Base-by-base conservation (phyloP, 805 yeast species). In the Kodamaea hsintzibuensis region DNA sequence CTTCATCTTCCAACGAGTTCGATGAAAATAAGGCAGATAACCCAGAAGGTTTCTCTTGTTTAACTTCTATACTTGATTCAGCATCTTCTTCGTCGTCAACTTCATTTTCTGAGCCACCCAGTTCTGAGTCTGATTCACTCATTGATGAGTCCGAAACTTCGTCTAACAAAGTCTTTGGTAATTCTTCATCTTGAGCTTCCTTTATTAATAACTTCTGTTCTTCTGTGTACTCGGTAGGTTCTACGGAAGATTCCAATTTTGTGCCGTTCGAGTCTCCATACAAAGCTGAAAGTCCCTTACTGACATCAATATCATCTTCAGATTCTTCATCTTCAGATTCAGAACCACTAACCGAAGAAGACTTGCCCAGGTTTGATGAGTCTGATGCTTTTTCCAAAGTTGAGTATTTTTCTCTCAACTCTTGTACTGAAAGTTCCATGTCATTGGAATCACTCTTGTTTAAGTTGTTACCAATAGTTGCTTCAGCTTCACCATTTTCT, bases 321-420 rank as follows among this genome's bases (percentile, higher is more conserved):
- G 55, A 54, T 9, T 57, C 55, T 7, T 59, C 67, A 1, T 50
- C 59, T n/a, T 55, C 60, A n/a, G 58, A 40, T 13, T 47, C 63
- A 4, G 54, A 50, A 7, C 49, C 63, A 35, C n/a, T n/a, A n/a
- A n/a, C n/a, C n/a, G 55, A 44, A 27, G 55, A n/a, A 47, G 49
- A 22, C 50, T 51, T 16, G 12, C 49, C 33, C 1, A 62, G 57
- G 10, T 30, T 14, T 8, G 48, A 25, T 9, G 35, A 30, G 9
- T 61, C 66, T 16, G 61, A 60, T 42, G 70, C 53, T 3, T 61
- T 61, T 22, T 74, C 70, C 53, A 84, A 54, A 39, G 72, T 65
- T 17, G 83, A 78, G 61, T 88, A 84, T 66, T 87, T 85, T 56
- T 76, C 73, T 45, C 74, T 72, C 58, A 85, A 75, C 62, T 83